Percentiles rank a stretch among this genome's conserved stretches.
These are phyloP conservation scores for Leccinum fuscescens DNA, from an alignment of 1,284 basidiomycete species.

Conservation along the genomic window DNA sequence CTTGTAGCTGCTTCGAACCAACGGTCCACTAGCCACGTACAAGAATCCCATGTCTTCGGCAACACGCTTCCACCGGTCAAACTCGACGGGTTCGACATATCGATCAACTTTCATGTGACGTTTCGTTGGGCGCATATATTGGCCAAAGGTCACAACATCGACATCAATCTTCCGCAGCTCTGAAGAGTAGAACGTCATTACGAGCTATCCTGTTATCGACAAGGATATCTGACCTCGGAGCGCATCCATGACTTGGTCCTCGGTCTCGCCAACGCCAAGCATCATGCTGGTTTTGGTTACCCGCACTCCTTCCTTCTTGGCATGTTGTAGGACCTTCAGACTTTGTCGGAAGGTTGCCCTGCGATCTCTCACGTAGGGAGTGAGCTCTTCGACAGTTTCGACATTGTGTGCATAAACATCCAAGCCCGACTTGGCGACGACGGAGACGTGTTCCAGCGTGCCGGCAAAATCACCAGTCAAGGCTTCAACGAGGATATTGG, in stretches of 20 bases:
- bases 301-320: conserved; percentile 79
- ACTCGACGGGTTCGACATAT: conserved; percentile 93
- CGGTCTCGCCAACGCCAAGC: conserved; percentile 94
- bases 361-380: conserved; percentile 93
- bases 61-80: conserved; percentile 85
- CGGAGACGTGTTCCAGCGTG: conserved; percentile 68
- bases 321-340: conserved; percentile 79
- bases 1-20: conserved; percentile 97
- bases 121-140: conserved; percentile 99
- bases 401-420: conserved; percentile 99
- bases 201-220: not conserved
- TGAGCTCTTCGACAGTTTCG: conserved; percentile 92
- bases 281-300: conserved; percentile 99
- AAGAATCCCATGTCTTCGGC: conserved; percentile 95
- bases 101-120: conserved; percentile 98
- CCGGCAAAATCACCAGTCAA: conserved; percentile 95
- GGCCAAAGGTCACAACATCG: conserved; percentile 98
- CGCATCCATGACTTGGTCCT: conserved; percentile 82
- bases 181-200: conserved; percentile 30
- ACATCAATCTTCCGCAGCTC: conserved; percentile 88
- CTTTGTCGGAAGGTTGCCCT: conserved; percentile 92
- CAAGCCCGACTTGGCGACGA: conserved; percentile 88
- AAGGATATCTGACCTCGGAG: conserved; percentile 61
- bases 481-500: conserved; percentile 94
- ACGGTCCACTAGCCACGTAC: conserved; percentile 95